phyloP scores from a whole-genome alignment of 257 asterid species.

The Plantago major region DNA sequence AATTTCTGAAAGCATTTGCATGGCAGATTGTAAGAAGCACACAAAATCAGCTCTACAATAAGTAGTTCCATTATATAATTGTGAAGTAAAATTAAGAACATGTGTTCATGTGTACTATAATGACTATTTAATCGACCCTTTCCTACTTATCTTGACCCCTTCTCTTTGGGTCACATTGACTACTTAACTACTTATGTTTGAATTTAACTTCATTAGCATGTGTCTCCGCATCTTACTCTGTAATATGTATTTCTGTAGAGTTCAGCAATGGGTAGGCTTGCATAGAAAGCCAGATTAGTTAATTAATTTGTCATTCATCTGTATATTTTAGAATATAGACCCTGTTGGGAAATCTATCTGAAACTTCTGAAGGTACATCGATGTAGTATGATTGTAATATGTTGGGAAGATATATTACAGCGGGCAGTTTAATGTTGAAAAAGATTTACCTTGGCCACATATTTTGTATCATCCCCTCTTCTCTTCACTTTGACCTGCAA shows the following conservation, averaged over 20 bases:
- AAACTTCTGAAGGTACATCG: background rate
- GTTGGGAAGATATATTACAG: slow-evolving; percentile 5
- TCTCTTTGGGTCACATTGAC: too few species aligned
- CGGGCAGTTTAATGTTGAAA: slow-evolving; percentile 7
- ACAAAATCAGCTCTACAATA: background rate
- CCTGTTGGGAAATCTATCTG: background rate
- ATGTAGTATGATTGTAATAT: background rate
- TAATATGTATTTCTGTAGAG: too few species aligned
- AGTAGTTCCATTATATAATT: too few species aligned
- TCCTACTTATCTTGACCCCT: too few species aligned
- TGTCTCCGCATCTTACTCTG: slow-evolving; percentile 1
- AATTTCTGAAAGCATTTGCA: background rate
- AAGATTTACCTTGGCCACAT: slow-evolving; percentile 77
- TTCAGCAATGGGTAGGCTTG: slow-evolving; percentile 9
- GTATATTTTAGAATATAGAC: slow-evolving; percentile 1
- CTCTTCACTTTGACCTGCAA: slow-evolving; percentile 86
- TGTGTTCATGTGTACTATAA: background rate
- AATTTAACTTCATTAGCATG: slow-evolving; percentile 4
- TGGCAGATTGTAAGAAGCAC: too few species aligned
- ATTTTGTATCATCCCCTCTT: slow-evolving; percentile 85
- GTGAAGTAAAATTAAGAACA: too few species aligned
- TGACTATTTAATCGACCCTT: background rate
- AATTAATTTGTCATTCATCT: slow-evolving; percentile 17
- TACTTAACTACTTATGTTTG: too few species aligned
- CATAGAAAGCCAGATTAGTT: slow-evolving; percentile 6